phyloP scores from a whole-genome alignment of 768 basidiomycete genomes.

The Suillus tomentosus region DNA sequence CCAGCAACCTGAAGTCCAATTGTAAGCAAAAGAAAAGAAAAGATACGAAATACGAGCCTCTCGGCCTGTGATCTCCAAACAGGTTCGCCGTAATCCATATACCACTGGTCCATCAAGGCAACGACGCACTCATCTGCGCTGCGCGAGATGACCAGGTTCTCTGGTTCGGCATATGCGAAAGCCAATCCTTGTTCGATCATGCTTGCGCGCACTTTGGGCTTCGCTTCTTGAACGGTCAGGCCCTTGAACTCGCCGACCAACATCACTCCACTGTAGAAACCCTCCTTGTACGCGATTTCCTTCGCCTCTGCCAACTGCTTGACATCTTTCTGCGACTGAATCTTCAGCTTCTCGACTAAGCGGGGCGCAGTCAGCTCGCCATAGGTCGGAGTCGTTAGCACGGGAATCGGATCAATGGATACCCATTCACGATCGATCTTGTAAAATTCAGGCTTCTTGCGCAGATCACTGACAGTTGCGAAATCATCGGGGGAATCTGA shows the following conservation, averaged over 20 bases:
- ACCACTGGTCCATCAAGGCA: slow-evolving; percentile 99
- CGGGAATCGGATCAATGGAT: slow-evolving; percentile 81
- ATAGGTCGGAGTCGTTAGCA: slow-evolving; percentile 87
- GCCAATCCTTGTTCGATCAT: slow-evolving; percentile 81
- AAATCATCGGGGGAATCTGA: slow-evolving; percentile 99
- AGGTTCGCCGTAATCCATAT: slow-evolving; percentile 93
- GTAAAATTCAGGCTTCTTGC: slow-evolving; percentile 96
- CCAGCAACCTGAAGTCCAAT: slow-evolving; percentile 57
- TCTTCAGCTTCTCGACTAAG: slow-evolving; percentile 86
- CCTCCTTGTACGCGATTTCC: slow-evolving; percentile 97
- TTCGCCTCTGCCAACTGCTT: slow-evolving; percentile 96
- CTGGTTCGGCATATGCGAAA: slow-evolving; percentile 94
- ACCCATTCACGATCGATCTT: slow-evolving; percentile 91
- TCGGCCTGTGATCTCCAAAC: slow-evolving; percentile 87
- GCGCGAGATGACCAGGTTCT: slow-evolving; percentile 84
- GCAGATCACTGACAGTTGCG: slow-evolving; percentile 84
- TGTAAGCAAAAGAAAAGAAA: slow-evolving; percentile 5
- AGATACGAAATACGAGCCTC: slow-evolving; percentile 51
- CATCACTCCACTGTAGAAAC: slow-evolving; percentile 96
- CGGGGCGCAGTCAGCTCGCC: slow-evolving; percentile 88
- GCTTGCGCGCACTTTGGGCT: slow-evolving; percentile 79
- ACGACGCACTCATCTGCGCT: slow-evolving; percentile 98
- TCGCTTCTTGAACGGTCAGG: slow-evolving; percentile 85
- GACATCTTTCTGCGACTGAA: slow-evolving; percentile 91
- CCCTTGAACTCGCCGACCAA: slow-evolving; percentile 90